Evolutionary conservation across 106 monocot genomes (phyloP), one percentile per base, ranked within the genome.

Genomic region (Acorus calamus): DNA sequence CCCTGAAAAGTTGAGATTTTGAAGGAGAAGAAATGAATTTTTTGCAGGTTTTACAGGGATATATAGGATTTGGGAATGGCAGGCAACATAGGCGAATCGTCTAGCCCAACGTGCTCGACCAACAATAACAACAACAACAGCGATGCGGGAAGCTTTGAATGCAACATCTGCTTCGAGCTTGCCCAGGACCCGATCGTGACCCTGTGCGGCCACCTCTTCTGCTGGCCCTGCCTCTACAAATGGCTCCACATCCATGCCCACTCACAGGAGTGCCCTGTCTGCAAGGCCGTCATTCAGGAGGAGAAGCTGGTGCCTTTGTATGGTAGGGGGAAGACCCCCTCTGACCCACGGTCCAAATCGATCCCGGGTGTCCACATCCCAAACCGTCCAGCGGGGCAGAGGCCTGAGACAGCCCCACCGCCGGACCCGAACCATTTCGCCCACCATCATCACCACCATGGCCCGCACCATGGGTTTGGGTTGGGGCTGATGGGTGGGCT

Each of bases 111-210:
- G 28, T 28, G 28, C 28, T 28, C 28, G 28, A 28, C 28, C 28
- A 28, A 28, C 28, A 28, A 28, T 28, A 73, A 47, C 53, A 63
- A 47, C 48, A 73, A 12, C 77, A 80, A 59, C 68, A 70, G 76
- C 46, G 77, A 75, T 11, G 73, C 83, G 3, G 88, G 80, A 0
- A 78, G 72, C 42, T 93, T 93, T 47, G 82, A 85, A 50, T 88
- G 93, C 78, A 93, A 93, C 85, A 88, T 93, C 41, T 93, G 93
- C 65, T 80, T 88, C 11, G 93, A 93, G 13, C 60, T 83, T 42
- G 83, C 93, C 0, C 88, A 85, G 63, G 93, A 93, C 5, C 88
- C 88, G 3, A 76, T 93, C 11, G 83, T 88, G 13, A 88, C 93
- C 7, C 83, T 93, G 2, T 93, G 93, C 12, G 82, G 93, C 48